Percentiles rank a stretch among this genome's conserved stretches.
These are phyloP conservation scores for Chloris gayana DNA, from an alignment of 176 grass and related monocot species.

Conservation along the genomic window DNA sequence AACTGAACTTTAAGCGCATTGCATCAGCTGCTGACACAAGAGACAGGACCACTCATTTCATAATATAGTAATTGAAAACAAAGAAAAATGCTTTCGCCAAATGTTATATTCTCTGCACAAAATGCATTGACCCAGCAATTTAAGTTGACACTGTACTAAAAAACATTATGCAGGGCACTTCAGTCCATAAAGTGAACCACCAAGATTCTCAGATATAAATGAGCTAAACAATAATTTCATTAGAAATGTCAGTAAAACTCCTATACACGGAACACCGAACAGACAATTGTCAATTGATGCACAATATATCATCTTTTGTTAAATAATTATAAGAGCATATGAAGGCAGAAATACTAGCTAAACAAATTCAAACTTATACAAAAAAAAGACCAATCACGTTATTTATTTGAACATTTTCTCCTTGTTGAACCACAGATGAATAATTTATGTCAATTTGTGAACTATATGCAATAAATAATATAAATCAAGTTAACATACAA, in stretches of 20 bases:
- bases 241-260: background rate
- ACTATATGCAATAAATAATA: constrained; percentile 52
- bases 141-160: background rate
- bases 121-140: background rate
- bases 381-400: background rate
- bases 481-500: constrained; percentile 44
- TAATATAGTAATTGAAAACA: background rate
- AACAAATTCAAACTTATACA: constrained; percentile 7
- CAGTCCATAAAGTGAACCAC: background rate
- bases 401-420: constrained; percentile 7
- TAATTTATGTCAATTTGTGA: constrained; percentile 32
- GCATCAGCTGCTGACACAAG: background rate
- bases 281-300: background rate
- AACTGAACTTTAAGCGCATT: background rate
- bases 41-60: background rate
- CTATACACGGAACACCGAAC: background rate
- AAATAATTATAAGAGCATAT: background rate
- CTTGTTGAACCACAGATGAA: constrained; percentile 16
- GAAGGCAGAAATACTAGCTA: constrained; percentile 8
- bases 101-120: background rate
- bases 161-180: background rate
- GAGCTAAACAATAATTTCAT: background rate
- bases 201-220: constrained; percentile 9
- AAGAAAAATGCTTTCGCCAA: background rate
- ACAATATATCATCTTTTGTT: constrained; percentile 8